These are phyloP conservation scores for Gaertneriomyces semiglobifer DNA, from an alignment of 192 early-diverging fungal genomes.

Conservation along the genomic window DNA sequence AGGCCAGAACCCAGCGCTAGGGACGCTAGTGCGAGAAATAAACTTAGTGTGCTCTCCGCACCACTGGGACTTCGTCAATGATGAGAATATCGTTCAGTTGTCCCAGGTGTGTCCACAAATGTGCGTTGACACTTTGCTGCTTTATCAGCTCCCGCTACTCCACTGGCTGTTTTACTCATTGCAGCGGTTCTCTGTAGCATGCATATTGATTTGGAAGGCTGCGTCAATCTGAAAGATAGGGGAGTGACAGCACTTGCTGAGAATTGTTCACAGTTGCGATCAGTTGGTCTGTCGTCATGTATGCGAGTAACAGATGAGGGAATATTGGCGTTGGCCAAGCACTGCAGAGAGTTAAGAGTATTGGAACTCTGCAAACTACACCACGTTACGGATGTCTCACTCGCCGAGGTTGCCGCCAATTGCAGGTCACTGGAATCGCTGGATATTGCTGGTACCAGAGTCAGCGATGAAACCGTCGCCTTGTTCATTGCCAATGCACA, in stretches of 20 bases:
- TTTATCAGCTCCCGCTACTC: neutral
- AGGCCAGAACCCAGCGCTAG: neutral
- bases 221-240: conserved; percentile 5
- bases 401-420: neutral
- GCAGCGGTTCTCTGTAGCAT: neutral
- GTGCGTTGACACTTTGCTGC: conserved; percentile 1
- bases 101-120: conserved; percentile 17
- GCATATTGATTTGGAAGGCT: conserved; percentile 25
- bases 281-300: conserved; percentile 16
- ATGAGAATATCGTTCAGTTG: neutral
- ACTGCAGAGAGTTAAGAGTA: neutral
- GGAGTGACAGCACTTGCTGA: conserved; percentile 9
- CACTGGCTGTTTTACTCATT: neutral
- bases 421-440: conserved; percentile 12
- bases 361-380: conserved; percentile 15
- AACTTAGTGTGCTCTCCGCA: conserved; percentile 13
- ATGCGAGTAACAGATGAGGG: conserved; percentile 15
- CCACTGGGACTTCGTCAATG: conserved; percentile 13
- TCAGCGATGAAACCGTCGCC: neutral
- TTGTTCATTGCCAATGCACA: neutral
- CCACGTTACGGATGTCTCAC: conserved; percentile 2
- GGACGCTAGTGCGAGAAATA: conserved; percentile 9
- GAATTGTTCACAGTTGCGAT: conserved; percentile 3
- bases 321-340: neutral
- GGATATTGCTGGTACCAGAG: conserved; percentile 8